Evolutionary conservation across 331 rosid species (phyloP).

Genomic region (Rhamnella rubrinervis): DNA sequence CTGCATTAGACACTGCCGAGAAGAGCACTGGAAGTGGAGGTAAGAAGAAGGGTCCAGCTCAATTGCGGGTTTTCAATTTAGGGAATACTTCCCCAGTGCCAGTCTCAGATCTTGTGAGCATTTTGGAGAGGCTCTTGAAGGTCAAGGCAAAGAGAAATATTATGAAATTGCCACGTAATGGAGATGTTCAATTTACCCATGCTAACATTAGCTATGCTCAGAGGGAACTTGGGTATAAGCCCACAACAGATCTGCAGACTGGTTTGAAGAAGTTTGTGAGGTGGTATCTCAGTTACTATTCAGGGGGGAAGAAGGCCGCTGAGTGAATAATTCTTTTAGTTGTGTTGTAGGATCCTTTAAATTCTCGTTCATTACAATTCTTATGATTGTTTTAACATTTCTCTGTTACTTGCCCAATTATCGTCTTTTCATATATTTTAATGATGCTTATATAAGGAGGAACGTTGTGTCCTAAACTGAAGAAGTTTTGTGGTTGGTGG

Average conservation of each 20-base stretch:
- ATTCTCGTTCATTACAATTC: conserved; percentile 77
- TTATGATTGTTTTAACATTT: conserved; percentile 64
- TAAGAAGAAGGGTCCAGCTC: conserved; percentile 33
- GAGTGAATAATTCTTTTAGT: conserved; percentile 45
- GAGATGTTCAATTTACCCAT: conserved; percentile 88
- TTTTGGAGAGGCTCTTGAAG: conserved; percentile 80
- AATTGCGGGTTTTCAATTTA: conserved; percentile 38
- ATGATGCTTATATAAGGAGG: conserved; percentile 50
- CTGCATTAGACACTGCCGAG: conserved; percentile 70
- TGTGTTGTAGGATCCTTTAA: conserved; percentile 46
- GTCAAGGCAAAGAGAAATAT: conserved; percentile 62
- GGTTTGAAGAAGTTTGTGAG: conserved; percentile 92
- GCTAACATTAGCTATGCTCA: conserved; percentile 92
- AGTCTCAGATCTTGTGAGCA: conserved; percentile 62
- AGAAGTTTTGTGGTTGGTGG: conserved; percentile 59
- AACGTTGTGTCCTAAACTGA: conserved; percentile 52
- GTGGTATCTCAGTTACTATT: conserved; percentile 81
- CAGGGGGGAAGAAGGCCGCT: conserved; percentile 76
- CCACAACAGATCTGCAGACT: conserved; percentile 73
- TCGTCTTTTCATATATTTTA: conserved; percentile 50
- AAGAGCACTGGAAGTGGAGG: conserved; percentile 40
- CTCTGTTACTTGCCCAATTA: conserved; percentile 43
- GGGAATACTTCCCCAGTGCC: conserved; percentile 56
- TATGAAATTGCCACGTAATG: conserved; percentile 76
- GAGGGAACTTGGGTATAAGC: conserved; percentile 84